phyloP scores from a whole-genome alignment of 495 filamentous ascomycete genomes.

The Hypoxylon fragiforme region DNA sequence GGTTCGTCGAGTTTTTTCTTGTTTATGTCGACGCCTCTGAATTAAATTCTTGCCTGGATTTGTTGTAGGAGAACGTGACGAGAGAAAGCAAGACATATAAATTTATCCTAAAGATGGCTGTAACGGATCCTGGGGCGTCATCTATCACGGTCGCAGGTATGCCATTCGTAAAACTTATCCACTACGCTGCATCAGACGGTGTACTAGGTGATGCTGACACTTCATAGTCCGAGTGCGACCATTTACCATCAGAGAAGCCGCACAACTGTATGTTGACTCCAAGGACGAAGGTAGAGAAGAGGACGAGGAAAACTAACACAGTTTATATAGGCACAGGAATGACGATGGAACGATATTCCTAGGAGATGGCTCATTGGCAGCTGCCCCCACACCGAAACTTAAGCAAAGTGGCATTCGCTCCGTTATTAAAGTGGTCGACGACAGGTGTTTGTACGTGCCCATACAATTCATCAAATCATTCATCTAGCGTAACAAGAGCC shows the following conservation, averaged over 20 bases:
- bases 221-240: conserved; percentile 84
- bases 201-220: conserved; percentile 11
- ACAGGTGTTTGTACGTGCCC: conserved; percentile 87
- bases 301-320: not conserved
- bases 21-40: conserved; percentile 30
- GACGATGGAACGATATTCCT: conserved; percentile 92
- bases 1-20: too few species aligned
- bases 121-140: conserved; percentile 46
- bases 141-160: conserved; percentile 42
- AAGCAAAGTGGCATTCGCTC: conserved; percentile 83
- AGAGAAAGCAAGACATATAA: not conserved
- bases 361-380: conserved; percentile 90
- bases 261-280: conserved; percentile 59
- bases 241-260: conserved; percentile 80
- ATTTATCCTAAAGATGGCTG: conserved; percentile 30
- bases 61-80: conserved; percentile 10
- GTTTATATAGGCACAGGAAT: conserved; percentile 62
- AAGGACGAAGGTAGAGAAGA: not conserved
- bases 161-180: conserved; percentile 52
- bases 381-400: conserved; percentile 79
- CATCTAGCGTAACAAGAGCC: not conserved
- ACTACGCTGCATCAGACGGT: conserved; percentile 43
- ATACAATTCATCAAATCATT: not conserved
- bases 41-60: conserved; percentile 15
- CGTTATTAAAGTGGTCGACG: conserved; percentile 95